Evolutionary conservation across 257 asterid genomes (phyloP).

Genomic region (Apocynum venetum): DNA sequence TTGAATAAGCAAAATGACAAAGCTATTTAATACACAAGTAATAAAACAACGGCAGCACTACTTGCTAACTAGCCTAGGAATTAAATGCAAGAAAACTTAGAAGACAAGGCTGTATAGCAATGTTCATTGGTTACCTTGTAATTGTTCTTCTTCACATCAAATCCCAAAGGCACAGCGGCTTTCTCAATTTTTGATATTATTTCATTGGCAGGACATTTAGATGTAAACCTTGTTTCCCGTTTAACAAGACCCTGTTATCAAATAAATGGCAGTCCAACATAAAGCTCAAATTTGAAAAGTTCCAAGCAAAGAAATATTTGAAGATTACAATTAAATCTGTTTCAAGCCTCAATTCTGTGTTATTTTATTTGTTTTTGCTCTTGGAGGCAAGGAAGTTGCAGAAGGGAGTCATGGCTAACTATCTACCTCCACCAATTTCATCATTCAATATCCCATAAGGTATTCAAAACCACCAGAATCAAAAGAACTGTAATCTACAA

Average conservation of each 20-base stretch:
- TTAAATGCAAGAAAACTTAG: neutral
- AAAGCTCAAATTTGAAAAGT: neutral
- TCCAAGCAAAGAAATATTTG: neutral
- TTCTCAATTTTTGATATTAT: constrained; percentile 71
- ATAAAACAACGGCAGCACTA: neutral
- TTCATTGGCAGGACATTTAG: constrained; percentile 72
- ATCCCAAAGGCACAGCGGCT: constrained; percentile 91
- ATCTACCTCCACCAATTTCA: neutral
- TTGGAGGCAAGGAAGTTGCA: neutral
- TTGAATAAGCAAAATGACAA: neutral
- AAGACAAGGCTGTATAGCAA: neutral
- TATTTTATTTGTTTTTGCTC: neutral
- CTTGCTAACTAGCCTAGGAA: neutral
- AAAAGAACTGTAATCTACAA: neutral
- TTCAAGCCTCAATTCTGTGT: neutral
- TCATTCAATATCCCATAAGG: neutral
- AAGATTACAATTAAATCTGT: neutral
- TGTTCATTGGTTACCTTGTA: constrained; percentile 53
- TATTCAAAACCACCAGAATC: neutral
- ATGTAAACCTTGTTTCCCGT: constrained; percentile 85
- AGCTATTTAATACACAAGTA: neutral
- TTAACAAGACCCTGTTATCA: constrained; percentile 26
- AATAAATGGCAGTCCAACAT: neutral
- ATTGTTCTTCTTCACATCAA: constrained; percentile 78
- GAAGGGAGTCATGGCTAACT: neutral